Evolutionary conservation across 148 eudicot genomes (phyloP).

Genomic region (Persicaria tinctoria): DNA sequence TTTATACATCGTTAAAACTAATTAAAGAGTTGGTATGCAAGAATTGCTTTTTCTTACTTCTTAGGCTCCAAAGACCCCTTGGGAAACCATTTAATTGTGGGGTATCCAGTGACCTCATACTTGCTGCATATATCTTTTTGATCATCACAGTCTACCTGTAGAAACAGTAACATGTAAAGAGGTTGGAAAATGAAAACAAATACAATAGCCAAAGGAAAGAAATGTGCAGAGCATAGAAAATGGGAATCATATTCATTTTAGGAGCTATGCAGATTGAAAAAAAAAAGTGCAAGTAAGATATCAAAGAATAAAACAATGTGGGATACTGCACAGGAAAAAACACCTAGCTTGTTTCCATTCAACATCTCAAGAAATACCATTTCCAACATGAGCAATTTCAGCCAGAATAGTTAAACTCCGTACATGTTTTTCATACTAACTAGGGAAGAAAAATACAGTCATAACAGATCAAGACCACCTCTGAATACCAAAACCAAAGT

Average conservation of each 20-base stretch:
- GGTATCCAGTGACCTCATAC: conserved; percentile 86
- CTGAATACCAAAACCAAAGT: not conserved
- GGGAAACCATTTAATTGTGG: conserved; percentile 95
- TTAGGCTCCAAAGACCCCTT: conserved; percentile 96
- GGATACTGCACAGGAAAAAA: too few species aligned
- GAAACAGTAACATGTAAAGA: conserved; percentile 2
- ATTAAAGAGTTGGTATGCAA: not conserved
- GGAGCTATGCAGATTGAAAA: too few species aligned
- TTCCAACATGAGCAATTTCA: not conserved
- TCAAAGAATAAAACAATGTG: too few species aligned
- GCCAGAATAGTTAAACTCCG: not conserved
- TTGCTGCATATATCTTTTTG: conserved; percentile 77
- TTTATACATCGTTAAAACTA: not conserved
- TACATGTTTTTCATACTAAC: not conserved
- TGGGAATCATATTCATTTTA: too few species aligned
- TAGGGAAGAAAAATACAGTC: not conserved
- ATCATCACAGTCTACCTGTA: conserved; percentile 94
- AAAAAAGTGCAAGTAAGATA: too few species aligned
- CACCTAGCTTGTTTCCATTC: not conserved
- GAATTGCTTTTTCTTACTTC: conserved; percentile 41
- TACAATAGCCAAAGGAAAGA: too few species aligned
- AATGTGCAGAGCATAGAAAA: too few species aligned
- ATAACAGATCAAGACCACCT: not conserved
- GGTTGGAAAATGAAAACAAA: not conserved
- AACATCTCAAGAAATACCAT: not conserved